phyloP scores from a whole-genome alignment of 768 basidiomycete genomes.

The Amanita fuliginea region DNA sequence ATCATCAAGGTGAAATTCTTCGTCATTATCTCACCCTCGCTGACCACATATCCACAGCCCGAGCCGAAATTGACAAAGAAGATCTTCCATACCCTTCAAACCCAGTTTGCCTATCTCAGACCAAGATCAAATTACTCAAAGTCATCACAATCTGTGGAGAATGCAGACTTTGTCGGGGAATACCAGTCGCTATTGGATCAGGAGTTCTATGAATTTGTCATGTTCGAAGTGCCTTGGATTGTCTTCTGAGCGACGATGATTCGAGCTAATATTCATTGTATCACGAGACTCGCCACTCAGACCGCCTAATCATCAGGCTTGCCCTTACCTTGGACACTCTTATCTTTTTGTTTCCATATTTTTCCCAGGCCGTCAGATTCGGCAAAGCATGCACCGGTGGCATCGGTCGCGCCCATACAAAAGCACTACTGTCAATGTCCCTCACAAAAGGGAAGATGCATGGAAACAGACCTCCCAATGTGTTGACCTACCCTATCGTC shows the following conservation, averaged over 20 bases:
- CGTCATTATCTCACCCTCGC: not conserved
- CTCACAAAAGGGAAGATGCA: too few relatives aligned
- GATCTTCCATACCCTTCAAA: slow-evolving; percentile 58
- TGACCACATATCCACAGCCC: slow-evolving; percentile 40
- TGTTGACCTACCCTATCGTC: too few relatives aligned
- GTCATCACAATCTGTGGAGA: slow-evolving; percentile 27
- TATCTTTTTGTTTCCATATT: too few relatives aligned
- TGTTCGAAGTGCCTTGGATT: slow-evolving; percentile 92
- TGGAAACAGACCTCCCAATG: too few relatives aligned
- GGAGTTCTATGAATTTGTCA: slow-evolving; percentile 91
- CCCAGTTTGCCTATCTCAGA: slow-evolving; percentile 72
- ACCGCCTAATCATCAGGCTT: too few relatives aligned
- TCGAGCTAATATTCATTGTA: not conserved
- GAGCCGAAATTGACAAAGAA: slow-evolving; percentile 79
- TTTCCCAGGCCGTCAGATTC: too few relatives aligned
- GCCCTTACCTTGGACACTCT: too few relatives aligned
- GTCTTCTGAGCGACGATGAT: slow-evolving; percentile 23
- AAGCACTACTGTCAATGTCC: too few relatives aligned
- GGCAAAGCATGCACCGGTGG: too few relatives aligned
- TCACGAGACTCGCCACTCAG: too few relatives aligned
- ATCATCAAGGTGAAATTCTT: slow-evolving; percentile 54
- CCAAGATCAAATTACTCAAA: slow-evolving; percentile 50
- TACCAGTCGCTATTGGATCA: slow-evolving; percentile 90
- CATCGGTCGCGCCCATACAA: too few relatives aligned
- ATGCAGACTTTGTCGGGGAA: slow-evolving; percentile 78